A percentile compares a stretch with the other conserved stretches of the same genome.
Evolutionary conservation across 169 alveolate genomes (phyloP).

Genomic region (Cystoisospora suis): DNA sequence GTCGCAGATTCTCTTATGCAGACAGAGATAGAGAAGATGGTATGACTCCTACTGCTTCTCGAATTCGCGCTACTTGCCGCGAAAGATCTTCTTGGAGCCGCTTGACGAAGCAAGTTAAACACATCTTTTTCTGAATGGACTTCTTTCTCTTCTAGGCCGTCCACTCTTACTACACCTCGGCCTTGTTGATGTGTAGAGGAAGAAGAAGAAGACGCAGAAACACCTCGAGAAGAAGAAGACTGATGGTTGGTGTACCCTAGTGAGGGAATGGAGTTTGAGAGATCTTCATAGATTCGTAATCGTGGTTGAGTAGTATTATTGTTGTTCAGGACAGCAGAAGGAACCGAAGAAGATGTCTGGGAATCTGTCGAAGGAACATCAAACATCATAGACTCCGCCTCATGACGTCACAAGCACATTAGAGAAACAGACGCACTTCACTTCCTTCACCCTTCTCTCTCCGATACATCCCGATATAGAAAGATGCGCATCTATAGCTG

Average conservation of each 20-base stretch:
- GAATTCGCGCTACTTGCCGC: slow-evolving; percentile 47
- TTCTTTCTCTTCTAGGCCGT: slow-evolving; percentile 45
- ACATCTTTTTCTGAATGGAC: slow-evolving; percentile 25
- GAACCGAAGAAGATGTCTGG: not conserved
- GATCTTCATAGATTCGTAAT: slow-evolving; percentile 23
- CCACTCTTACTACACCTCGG: slow-evolving; percentile 34
- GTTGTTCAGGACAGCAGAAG: not conserved
- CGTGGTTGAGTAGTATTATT: not conserved
- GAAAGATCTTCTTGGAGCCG: slow-evolving; percentile 51
- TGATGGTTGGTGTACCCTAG: not conserved
- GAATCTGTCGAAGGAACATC: not conserved
- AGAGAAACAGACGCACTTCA: too few species aligned
- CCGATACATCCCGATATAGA: too few species aligned
- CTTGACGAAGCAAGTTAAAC: slow-evolving; percentile 26
- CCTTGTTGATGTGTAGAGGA: slow-evolving; percentile 4
- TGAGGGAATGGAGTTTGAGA: not conserved
- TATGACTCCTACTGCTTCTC: slow-evolving; percentile 51
- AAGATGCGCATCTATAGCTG: too few species aligned
- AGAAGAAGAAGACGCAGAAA: not conserved
- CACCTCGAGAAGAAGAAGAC: not conserved
- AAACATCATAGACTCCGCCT: too few species aligned
- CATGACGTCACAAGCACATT: too few species aligned
- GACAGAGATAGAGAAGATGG: slow-evolving; percentile 43
- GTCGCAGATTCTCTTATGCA: slow-evolving; percentile 26
- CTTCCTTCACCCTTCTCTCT: too few species aligned